Evolutionary conservation across 768 basidiomycete species (phyloP), one percentile per base, ranked within the genome.

Genomic region (Pseudohyphozyma bogoriensis): DNA sequence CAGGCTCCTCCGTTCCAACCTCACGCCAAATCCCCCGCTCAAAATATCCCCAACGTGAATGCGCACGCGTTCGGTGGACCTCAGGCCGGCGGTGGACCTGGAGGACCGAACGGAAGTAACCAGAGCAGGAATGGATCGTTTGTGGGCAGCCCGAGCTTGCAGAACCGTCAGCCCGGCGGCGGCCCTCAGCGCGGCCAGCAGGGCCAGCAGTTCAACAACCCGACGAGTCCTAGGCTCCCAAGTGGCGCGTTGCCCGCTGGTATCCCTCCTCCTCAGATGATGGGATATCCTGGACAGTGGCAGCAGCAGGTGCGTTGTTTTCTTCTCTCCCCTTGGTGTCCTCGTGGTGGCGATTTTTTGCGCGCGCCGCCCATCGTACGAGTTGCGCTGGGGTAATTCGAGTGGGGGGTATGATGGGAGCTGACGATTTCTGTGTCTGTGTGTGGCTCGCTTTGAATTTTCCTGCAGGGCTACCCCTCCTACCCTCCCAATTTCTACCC

Each of bases 31-130:
- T 52, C 59, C 35, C 62, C 65, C 37, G 56, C 65, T n/a, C 65
- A 63, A 47, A 58, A 60, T 35, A 66, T 66, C 53, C 65, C 65
- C 36, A 66, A 66, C 53, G 65, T 59, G 36, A 60, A 59, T 56
- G 31, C 32, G 35, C 29, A 7, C 3, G n/a, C n/a, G n/a, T n/a
- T n/a, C n/a, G n/a, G n/a, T n/a, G n/a, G n/a, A n/a, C n/a, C n/a
- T n/a, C n/a, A 35, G 44, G 51, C 49, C 22, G 59, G 57, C 46
- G 62, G 61, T 20, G 61, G 61, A 63, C 58, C 49, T 12, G 61
- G 59, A 55, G 59, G 59, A 24, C 51, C 61, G 16, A 58, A 40
- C 64, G 22, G 49, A 50, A 26, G 51, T 9, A 28, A 24, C 45
- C 52, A 7, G 58, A 58, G 15, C 57, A 60, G 65, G 40, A 45